Percentiles rank a stretch among this genome's conserved stretches.
These are phyloP conservation scores for Dothistroma pini DNA, from an alignment of 2,329 filamentous ascomycete genomes.

Conservation along the genomic window DNA sequence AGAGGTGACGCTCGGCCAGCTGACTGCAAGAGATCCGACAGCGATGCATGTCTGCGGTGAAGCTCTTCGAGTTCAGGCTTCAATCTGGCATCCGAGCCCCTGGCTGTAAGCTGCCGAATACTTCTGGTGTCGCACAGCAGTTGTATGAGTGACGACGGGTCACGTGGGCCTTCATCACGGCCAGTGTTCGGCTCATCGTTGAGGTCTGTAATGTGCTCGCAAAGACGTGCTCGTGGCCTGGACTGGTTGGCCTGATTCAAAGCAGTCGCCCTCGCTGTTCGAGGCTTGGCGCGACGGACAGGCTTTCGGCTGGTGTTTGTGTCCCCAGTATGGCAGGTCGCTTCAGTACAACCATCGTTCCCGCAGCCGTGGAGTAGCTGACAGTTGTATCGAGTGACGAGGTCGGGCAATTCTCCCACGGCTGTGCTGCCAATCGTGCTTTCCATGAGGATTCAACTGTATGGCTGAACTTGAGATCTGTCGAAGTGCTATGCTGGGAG, in stretches of 20 bases:
- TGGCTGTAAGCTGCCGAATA: conserved; percentile 1
- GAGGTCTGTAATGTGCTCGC: conserved; percentile 41
- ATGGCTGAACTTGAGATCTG: neutral
- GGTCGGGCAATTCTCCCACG: neutral
- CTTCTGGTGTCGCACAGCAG: conserved; percentile 42
- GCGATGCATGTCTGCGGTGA: conserved; percentile 2
- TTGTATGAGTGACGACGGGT: conserved; percentile 59
- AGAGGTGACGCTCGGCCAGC: neutral
- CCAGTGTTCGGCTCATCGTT: neutral
- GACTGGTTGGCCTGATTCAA: conserved; percentile 72
- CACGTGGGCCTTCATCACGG: conserved; percentile 31
- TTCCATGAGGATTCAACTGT: neutral
- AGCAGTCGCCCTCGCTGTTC: conserved; percentile 76
- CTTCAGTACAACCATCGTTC: conserved; percentile 60
- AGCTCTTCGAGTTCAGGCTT: conserved; percentile 9
- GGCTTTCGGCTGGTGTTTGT: conserved; percentile 61
- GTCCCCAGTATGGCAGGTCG: conserved; percentile 75
- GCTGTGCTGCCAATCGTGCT: neutral
- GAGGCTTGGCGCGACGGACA: conserved; percentile 70
- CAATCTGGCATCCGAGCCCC: neutral
- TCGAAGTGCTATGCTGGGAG: neutral
- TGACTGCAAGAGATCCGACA: neutral
- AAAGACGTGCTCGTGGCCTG: conserved; percentile 66
- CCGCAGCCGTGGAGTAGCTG: conserved; percentile 78
- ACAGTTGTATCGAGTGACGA: conserved; percentile 44